phyloP scores from a whole-genome alignment of 75 land plant species.

The Larix kaempferi region DNA sequence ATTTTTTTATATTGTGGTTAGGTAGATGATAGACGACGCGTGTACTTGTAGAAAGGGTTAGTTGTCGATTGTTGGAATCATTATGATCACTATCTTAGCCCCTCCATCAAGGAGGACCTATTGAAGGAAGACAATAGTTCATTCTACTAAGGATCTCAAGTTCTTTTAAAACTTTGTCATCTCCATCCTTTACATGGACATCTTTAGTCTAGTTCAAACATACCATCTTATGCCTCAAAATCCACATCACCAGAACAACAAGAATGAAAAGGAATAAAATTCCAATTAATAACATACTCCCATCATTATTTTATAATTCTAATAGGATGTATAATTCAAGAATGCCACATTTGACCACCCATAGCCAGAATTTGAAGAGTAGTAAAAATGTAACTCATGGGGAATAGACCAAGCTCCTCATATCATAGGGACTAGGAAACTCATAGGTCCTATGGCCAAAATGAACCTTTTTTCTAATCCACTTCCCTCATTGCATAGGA shows the following conservation, averaged over 20 bases:
- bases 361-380: too few species aligned
- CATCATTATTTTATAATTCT: too few species aligned
- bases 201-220: conserved; percentile 13
- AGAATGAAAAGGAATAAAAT: conserved; percentile 32
- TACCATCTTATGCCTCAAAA: conserved; percentile 26
- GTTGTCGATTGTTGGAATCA: conserved; percentile 26
- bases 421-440: too few species aligned
- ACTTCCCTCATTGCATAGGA: too few species aligned
- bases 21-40: neutral
- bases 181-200: conserved; percentile 27
- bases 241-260: conserved; percentile 25
- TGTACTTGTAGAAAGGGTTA: conserved; percentile 53
- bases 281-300: too few species aligned
- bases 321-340: too few species aligned
- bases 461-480: too few species aligned
- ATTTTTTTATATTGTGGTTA: neutral
- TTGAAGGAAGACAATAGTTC: conserved; percentile 50
- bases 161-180: conserved; percentile 27
- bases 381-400: too few species aligned
- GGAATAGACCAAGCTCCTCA: too few species aligned
- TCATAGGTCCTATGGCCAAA: too few species aligned
- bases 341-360: too few species aligned
- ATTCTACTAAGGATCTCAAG: conserved; percentile 44
- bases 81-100: neutral
- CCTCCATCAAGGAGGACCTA: conserved; percentile 39